Evolutionary conservation across 306 rosid genomes (phyloP).

Genomic region (Crataegus laevigata): DNA sequence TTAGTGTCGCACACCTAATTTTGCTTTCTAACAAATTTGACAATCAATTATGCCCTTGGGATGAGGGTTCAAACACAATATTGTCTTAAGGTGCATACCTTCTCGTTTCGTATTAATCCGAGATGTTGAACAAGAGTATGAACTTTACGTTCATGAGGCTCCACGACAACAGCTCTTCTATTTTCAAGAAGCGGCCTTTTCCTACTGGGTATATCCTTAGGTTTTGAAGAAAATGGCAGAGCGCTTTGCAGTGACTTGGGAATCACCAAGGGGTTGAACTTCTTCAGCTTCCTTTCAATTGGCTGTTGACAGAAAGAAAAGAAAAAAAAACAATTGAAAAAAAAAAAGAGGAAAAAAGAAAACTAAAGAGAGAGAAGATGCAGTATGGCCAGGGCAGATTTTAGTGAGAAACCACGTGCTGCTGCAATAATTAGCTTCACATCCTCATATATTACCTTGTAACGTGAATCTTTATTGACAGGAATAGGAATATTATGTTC

Average conservation of each 20-base stretch:
- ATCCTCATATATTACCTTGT: conserved; percentile 49
- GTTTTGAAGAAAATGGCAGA: conserved; percentile 76
- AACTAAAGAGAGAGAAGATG: background rate
- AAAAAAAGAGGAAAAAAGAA: background rate
- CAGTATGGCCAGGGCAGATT: background rate
- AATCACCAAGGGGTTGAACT: conserved; percentile 82
- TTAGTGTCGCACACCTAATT: background rate
- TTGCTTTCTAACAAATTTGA: too few relatives aligned
- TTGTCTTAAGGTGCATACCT: conserved; percentile 34
- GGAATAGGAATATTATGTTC: conserved; percentile 59
- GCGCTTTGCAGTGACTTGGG: conserved; percentile 58
- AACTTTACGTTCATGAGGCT: conserved; percentile 59
- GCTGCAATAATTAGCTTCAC: background rate
- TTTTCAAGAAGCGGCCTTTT: conserved; percentile 42
- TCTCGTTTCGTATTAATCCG: conserved; percentile 38
- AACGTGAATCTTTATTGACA: conserved; percentile 81
- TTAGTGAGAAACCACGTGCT: background rate
- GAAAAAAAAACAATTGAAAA: background rate
- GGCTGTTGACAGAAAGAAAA: conserved; percentile 33
- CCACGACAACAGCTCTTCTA: conserved; percentile 69
- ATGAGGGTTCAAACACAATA: background rate
- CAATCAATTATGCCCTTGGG: background rate
- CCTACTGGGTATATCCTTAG: conserved; percentile 46
- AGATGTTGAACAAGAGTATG: conserved; percentile 62
- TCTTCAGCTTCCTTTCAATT: conserved; percentile 66